Conservation (phyloP, 257 asterid genomes). For the Nyctanthes arbortristis region DNA sequence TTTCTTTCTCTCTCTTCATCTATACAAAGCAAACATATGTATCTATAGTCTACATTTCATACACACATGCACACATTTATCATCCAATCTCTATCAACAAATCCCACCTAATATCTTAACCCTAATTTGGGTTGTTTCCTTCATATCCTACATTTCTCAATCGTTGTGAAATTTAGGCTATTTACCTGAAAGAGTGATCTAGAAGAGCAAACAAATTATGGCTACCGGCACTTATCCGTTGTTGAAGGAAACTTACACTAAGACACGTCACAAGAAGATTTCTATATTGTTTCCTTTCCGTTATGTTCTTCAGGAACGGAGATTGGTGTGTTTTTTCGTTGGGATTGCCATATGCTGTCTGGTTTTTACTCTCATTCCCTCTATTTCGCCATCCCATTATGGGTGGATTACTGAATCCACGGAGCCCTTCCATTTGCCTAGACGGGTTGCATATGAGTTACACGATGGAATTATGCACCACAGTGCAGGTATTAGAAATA, state of each 20-base stretch:
- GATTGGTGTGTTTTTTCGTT: slow-evolving; percentile 49
- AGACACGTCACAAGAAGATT: slow-evolving; percentile 10
- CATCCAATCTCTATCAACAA: slow-evolving; percentile 11
- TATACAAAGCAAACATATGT: not conserved
- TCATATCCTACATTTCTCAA: slow-evolving; percentile 27
- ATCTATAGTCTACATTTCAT: not conserved
- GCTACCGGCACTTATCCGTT: slow-evolving; percentile 37
- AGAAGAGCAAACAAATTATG: slow-evolving; percentile 23
- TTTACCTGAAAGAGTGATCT: not conserved
- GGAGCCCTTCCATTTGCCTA: slow-evolving; percentile 22
- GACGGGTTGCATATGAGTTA: slow-evolving; percentile 21
- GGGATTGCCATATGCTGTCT: slow-evolving; percentile 50
- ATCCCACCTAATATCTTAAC: slow-evolving; percentile 11
- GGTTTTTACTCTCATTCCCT: slow-evolving; percentile 30
- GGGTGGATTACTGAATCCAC: slow-evolving; percentile 26
- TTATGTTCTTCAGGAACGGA: slow-evolving; percentile 55
- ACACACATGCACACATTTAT: slow-evolving; percentile 12
- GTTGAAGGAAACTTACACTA: slow-evolving; percentile 20
- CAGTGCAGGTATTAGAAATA: slow-evolving; percentile 37
- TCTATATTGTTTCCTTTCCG: slow-evolving; percentile 30
- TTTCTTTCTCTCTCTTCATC: not conserved
- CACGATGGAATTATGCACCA: slow-evolving; percentile 31
- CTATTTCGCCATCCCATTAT: slow-evolving; percentile 5
- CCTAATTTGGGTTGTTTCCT: not conserved
- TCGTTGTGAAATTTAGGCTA: no score